phyloP scores from a whole-genome alignment of 371 early-diverging fungal genomes.

The Chytridium lagenaria region DNA sequence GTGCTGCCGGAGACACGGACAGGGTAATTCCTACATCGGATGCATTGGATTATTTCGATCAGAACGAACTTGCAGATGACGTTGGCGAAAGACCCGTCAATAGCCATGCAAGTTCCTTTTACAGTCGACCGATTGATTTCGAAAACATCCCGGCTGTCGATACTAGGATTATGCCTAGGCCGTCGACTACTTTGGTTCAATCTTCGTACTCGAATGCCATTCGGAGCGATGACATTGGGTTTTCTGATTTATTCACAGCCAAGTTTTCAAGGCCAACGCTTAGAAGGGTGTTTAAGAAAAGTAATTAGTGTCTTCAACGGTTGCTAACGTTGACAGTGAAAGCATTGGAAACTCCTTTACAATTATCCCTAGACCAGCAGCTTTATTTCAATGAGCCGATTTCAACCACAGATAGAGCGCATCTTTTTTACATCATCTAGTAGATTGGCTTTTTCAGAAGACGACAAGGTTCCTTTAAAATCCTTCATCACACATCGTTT shows the following conservation, averaged over 20 bases:
- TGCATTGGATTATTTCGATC: constrained; percentile 83
- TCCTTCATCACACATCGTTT: not conserved
- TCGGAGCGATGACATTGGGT: constrained; percentile 44
- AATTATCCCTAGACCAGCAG: not conserved
- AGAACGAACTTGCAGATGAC: constrained; percentile 80
- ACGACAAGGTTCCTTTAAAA: constrained; percentile 33
- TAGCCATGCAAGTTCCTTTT: constrained; percentile 56
- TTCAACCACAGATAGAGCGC: constrained; percentile 45
- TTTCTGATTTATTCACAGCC: constrained; percentile 72
- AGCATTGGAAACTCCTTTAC: constrained; percentile 2
- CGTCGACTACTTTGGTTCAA: too few relatives aligned
- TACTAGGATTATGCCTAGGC: too few relatives aligned
- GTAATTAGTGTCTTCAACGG: not conserved
- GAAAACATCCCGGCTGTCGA: constrained; percentile 17
- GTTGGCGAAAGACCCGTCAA: not conserved
- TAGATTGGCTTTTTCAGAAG: constrained; percentile 52
- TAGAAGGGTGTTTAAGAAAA: constrained; percentile 40
- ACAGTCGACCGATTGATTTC: constrained; percentile 42
- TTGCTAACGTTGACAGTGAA: not conserved
- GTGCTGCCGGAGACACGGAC: constrained; percentile 10
- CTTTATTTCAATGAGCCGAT: not conserved
- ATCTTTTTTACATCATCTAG: not conserved
- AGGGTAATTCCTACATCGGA: constrained; percentile 62
- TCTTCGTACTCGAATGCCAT: not conserved
- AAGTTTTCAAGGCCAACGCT: constrained; percentile 25